Evolutionary conservation across 2,329 filamentous ascomycete species (phyloP), one percentile per base, ranked within the genome.

Genomic region (Microdochium bolleyi): DNA sequence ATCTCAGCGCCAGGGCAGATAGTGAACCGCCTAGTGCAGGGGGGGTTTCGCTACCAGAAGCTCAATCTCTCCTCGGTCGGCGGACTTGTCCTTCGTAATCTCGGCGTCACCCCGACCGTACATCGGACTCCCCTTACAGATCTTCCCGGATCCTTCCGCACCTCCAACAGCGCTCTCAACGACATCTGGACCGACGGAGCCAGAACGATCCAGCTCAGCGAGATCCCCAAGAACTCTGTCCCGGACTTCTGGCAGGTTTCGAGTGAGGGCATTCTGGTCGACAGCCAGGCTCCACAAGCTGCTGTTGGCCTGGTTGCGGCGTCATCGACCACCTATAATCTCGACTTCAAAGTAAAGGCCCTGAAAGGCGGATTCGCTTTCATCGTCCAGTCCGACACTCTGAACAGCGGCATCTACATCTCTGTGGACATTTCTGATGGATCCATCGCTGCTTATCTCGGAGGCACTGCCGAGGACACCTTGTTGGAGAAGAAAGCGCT

Each of bases 11-110:
- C 56, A 3, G 56, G 52, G 0, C 44, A 51, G n/a, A 56, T 64
- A 24, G 61, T 56, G 0, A 69, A 68, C 54, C 61, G 63, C n/a
- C 60, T 70, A 5, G 60, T 70, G n/a, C 67, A 69, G 55, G 68
- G 68, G 4, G 65, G 59, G 10, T 63, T 69, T 34, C 58, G 67
- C 5, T 71, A 70, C 54, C 67, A 70, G 55, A 68, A 69, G 54
- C 56, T 70, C 13, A 68, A 66, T 32, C 57, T 71, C 1, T 67
- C 63, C 1, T 64, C 62, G 2, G 51, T 61, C 1, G 67, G 66
- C 1, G 55, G 57, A 7, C 51, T 70, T 0, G 52, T 57, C 1
- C 53, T 70, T 0, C 55, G 55, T 0, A 60, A 58, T 22, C 54
- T 70, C 5, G 66, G 67, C 13, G 60, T 67, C 32, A 57, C 54